Evolutionary conservation across 306 rosid species (phyloP).

Genomic region (Arachis stenosperma): DNA sequence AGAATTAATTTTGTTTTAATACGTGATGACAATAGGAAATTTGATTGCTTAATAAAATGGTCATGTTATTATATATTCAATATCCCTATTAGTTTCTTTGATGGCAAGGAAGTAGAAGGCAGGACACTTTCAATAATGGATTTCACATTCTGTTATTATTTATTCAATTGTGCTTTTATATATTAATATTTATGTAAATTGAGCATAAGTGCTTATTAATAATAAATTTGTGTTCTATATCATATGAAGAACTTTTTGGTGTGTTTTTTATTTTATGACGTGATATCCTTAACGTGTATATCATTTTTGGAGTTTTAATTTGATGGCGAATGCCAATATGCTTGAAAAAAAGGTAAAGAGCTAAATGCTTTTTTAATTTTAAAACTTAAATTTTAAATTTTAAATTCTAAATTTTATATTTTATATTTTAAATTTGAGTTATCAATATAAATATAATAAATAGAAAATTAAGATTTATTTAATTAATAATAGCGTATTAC

Average conservation of each 20-base stretch:
- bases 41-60: constrained; percentile 1
- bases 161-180: constrained; percentile 1
- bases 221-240: not conserved
- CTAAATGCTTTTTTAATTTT: too few species aligned
- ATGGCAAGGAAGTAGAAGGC: not conserved
- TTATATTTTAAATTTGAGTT: too few species aligned
- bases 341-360: too few species aligned
- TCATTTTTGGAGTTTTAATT: too few species aligned
- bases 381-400: too few species aligned
- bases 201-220: not conserved
- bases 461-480: too few species aligned
- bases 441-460: too few species aligned
- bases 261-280: not conserved
- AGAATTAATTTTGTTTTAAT: too few species aligned
- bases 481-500: too few species aligned
- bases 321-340: too few species aligned
- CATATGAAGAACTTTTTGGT: not conserved
- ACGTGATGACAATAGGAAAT: not conserved
- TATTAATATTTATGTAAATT: constrained; percentile 13
- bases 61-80: not conserved
- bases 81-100: not conserved
- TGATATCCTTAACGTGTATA: not conserved
- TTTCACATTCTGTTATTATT: not conserved
- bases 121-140: not conserved
- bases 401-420: too few species aligned